Conservation (phyloP, 192 early-diverging fungal genomes). For the Coemansia brasiliensis region DNA sequence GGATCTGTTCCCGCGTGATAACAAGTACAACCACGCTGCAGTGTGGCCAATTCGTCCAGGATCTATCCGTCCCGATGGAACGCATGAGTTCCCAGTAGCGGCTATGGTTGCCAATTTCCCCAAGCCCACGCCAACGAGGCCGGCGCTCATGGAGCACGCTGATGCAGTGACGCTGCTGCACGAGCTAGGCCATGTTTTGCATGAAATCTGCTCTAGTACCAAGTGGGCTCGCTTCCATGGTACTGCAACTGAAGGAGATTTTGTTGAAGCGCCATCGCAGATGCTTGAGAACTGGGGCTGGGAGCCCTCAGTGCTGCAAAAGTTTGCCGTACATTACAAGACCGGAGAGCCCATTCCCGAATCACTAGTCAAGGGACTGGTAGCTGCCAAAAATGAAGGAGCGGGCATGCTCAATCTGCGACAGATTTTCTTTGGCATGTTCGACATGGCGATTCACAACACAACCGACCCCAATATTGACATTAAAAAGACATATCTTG, state of each 20-base stretch:
- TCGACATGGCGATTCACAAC: slow-evolving; percentile 77
- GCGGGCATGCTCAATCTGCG: slow-evolving; percentile 72
- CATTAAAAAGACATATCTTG: slow-evolving; percentile 43
- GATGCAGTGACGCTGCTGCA: slow-evolving; percentile 85
- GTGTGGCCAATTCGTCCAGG: slow-evolving; percentile 75
- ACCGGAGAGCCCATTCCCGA: slow-evolving; percentile 70
- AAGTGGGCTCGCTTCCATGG: slow-evolving; percentile 76
- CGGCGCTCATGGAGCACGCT: slow-evolving; percentile 75
- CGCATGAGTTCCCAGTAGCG: slow-evolving; percentile 62
- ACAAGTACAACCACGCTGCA: slow-evolving; percentile 79
- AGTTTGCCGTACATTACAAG: slow-evolving; percentile 69
- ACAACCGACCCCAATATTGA: slow-evolving; percentile 51
- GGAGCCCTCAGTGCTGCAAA: slow-evolving; percentile 59
- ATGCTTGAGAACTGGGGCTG: slow-evolving; percentile 89
- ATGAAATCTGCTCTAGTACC: slow-evolving; percentile 70
- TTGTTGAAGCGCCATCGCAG: slow-evolving; percentile 87
- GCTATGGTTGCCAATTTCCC: slow-evolving; percentile 75
- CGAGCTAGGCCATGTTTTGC: slow-evolving; percentile 75
- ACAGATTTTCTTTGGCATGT: slow-evolving; percentile 76
- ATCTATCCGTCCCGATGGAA: slow-evolving; percentile 58
- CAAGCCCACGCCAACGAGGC: slow-evolving; percentile 64
- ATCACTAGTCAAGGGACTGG: slow-evolving; percentile 65
- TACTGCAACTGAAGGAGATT: slow-evolving; percentile 75
- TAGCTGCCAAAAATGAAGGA: slow-evolving; percentile 74
- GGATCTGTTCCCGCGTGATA: slow-evolving; percentile 74